Conservation (phyloP, 228 moss, liverwort and hornwort genomes). For the Sphagnum fallax region DNA sequence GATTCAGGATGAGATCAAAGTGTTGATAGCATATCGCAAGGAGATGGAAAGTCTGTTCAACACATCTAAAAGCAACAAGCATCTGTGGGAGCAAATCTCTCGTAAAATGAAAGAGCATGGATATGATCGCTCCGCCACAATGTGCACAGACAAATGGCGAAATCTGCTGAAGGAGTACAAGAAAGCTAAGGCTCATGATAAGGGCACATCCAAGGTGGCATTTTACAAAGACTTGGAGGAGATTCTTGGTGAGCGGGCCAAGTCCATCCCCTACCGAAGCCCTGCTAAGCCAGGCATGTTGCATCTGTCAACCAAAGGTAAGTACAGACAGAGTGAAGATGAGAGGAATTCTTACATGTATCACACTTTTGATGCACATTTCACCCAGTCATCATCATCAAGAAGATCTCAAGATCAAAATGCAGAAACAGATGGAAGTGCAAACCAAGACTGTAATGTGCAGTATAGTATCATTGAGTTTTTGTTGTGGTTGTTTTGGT, state of each 20-base stretch:
- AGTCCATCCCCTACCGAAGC: slow-evolving; percentile 62
- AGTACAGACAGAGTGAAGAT: neutral
- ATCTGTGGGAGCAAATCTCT: slow-evolving; percentile 97
- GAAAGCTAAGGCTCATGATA: slow-evolving; percentile 84
- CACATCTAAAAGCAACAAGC: slow-evolving; percentile 97
- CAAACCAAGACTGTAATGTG: too few relatives aligned
- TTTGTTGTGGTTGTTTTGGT: too few relatives aligned
- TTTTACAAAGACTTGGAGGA: slow-evolving; percentile 98
- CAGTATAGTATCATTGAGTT: too few relatives aligned
- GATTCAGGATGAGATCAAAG: slow-evolving; percentile 97
- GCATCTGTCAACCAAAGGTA: slow-evolving; percentile 41
- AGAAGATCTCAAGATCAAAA: too few relatives aligned
- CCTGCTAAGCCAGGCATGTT: slow-evolving; percentile 56
- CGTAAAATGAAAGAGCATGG: slow-evolving; percentile 90
- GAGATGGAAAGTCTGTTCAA: slow-evolving; percentile 91
- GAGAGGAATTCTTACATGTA: too few relatives aligned
- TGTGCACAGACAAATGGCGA: slow-evolving; percentile 99
- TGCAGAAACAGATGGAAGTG: too few relatives aligned
- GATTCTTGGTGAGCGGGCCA: slow-evolving; percentile 73
- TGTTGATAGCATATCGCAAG: slow-evolving; percentile 80
- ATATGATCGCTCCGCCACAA: slow-evolving; percentile 87
- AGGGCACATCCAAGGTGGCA: slow-evolving; percentile 85
- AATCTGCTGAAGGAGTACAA: slow-evolving; percentile 97
- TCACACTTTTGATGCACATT: too few relatives aligned
- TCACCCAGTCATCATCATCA: too few relatives aligned